Evolutionary conservation across 352 stramenopile species (phyloP).

Genomic region (Albugo candida): DNA sequence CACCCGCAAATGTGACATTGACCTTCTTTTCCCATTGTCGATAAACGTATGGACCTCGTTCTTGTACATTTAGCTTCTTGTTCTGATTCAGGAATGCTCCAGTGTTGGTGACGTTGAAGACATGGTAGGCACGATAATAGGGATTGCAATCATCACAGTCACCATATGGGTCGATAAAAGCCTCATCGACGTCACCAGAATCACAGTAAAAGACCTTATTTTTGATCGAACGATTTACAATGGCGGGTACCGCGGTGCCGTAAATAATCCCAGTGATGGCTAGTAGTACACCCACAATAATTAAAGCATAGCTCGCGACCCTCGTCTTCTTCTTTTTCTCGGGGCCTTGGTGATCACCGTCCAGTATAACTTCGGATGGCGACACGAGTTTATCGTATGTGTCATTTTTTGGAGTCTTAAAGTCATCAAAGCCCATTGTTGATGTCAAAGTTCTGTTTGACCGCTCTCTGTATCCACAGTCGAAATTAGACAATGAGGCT

Average conservation of each 20-base stretch:
- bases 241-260: slow-evolving; percentile 24
- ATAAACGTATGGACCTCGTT: slow-evolving; percentile 56
- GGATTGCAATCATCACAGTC: slow-evolving; percentile 60
- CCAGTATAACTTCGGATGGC: too few relatives aligned
- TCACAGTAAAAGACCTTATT: slow-evolving; percentile 22
- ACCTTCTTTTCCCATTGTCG: slow-evolving; percentile 36
- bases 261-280: slow-evolving; percentile 31
- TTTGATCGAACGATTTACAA: slow-evolving; percentile 28
- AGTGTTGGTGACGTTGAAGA: slow-evolving; percentile 66
- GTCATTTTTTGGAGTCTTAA: too few relatives aligned
- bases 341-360: too few relatives aligned
- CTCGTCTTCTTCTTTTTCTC: too few relatives aligned
- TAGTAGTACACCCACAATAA: slow-evolving; percentile 19
- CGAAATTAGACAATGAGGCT: too few relatives aligned
- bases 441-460: too few relatives aligned
- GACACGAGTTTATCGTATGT: too few relatives aligned
- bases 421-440: too few relatives aligned
- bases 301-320: neutral
- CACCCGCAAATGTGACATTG: slow-evolving; percentile 35
- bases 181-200: slow-evolving; percentile 12
- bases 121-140: slow-evolving; percentile 44
- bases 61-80: slow-evolving; percentile 31
- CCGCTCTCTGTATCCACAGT: too few relatives aligned
- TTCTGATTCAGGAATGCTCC: slow-evolving; percentile 26
- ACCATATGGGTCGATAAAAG: slow-evolving; percentile 34